Evolutionary conservation across 139 green algal species (phyloP), one percentile per base, ranked within the genome.

Genomic region (Yamagishiella unicocca): DNA sequence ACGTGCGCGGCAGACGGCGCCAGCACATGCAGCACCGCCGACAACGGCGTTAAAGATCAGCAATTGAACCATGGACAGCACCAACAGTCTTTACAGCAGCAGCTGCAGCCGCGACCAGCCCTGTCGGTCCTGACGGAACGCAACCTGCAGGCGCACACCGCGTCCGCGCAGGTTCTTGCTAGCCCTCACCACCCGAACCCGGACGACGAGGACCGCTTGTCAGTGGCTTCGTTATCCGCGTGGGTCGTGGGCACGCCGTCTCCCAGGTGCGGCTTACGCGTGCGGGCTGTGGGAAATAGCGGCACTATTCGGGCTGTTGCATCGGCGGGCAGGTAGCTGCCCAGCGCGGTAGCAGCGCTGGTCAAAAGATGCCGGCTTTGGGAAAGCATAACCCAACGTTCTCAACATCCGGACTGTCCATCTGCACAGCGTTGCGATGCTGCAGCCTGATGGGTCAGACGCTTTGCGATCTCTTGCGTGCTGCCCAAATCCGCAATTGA

Each of bases 81-180:
- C 50, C 6, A 58, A 25, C 50, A 58, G 50, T 58, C 12, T 58
- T 58, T 58, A 58, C 50, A 77, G 37, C 70, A 81, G 45, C 43
- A 64, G 43, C 45, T 42, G 43, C 43, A 42, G 73, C 43, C 27
- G 29, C 45, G 29, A 14, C 45, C 73, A 58, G 1, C 73, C 33
- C 43, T 24, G 43, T 43, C 45, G 31, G 46, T 31, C 21, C 74
- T 82, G 1, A 82, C 74, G 6, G 74, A 82, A 50, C 24, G 12
- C 46, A 67, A 68, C 45, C 50, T 82, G 31, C 74, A 19, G 19
- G 46, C 17, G 8, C 74, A 82, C 74, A 80, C 72, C 25, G 72
- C 72, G 25, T 25, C 70, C 6, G 42, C 70, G 25, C 70, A 78
- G 37, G 33, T 38, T 40, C 21, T 24, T 35, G 6, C 40, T 27